Conservation (phyloP, 23 red algal genomes). For the Gracilaria caudata region DNA sequence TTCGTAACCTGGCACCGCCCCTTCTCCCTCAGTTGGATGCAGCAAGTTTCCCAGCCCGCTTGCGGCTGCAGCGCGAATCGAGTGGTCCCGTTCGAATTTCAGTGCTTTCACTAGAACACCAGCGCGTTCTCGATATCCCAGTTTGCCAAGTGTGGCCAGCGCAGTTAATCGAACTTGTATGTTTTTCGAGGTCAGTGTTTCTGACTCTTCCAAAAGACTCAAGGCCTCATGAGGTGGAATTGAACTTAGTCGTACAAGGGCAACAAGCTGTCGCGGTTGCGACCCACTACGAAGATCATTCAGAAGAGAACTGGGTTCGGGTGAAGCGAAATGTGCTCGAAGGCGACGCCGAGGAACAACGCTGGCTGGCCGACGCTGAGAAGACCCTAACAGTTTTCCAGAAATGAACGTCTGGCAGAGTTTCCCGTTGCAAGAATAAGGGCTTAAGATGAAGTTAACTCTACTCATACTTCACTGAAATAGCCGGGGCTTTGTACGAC, state of each 20-base stretch:
- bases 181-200: slow-evolving; percentile 21
- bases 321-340: slow-evolving; percentile 16
- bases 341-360: not conserved
- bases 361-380: not conserved
- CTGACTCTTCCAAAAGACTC: slow-evolving; percentile 27
- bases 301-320: slow-evolving; percentile 12
- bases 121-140: slow-evolving; percentile 16
- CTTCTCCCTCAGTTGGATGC: slow-evolving; percentile 4
- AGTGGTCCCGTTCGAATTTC: slow-evolving; percentile 38
- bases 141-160: slow-evolving; percentile 51
- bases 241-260: slow-evolving; percentile 18
- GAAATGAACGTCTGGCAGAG: not conserved
- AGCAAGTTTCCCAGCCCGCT: slow-evolving; percentile 49
- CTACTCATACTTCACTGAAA: not conserved
- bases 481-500: not conserved
- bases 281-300: slow-evolving; percentile 36
- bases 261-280: slow-evolving; percentile 42
- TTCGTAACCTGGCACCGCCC: slow-evolving; percentile 5
- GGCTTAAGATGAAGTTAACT: not conserved
- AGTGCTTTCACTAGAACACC: slow-evolving; percentile 25
- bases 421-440: not conserved
- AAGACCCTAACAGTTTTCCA: not conserved
- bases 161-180: slow-evolving; percentile 38
- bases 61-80: slow-evolving; percentile 58
- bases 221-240: slow-evolving; percentile 38